Evolutionary conservation across 441 rosid genomes (phyloP), one percentile per base, ranked within the genome.

Genomic region (Eutrema salsugineum): DNA sequence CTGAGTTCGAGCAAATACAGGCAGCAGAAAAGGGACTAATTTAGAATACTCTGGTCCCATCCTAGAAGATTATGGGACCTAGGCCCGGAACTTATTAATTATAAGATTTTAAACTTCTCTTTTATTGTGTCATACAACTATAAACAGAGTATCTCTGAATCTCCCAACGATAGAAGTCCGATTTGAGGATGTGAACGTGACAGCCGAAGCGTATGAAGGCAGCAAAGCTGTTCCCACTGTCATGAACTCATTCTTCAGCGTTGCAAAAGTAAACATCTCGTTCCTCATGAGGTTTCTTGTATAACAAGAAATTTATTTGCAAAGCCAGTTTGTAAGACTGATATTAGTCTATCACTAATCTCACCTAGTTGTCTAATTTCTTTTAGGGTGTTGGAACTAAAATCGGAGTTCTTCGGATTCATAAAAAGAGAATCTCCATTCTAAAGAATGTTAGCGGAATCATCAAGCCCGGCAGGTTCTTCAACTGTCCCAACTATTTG

Each of bases 141-240:
- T 3, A 57, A 42, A 19, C 75, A 84, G 87, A 66, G 88, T 86
- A 35, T 71, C 77, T 22, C 24, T 87, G 40, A 64, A 79, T 14
- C 64, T 81, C 6, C 90, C 92, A 8, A 79, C 83, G 0, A 77
- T 85, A 33, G 87, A 85, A 81, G 92, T 85, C 17, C 63, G 87
- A 65, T 87, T 72, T 44, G 82, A 85, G 75, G 61, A 83, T 80
- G 28, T 84, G 32, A 77, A 68, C 27, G 80, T 85, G 42, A 77
- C 74, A 11, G 80, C 78, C 0, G 77, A 82, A 68, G 81, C 78
- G 5, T 71, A 72, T 50, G 72, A 53, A 0, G 84, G 88, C 19
- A 71, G 74, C 33, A 73, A 78, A 70, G 79, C 79, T 61, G 59
- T 82, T 44, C 88, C 87, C 16, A 78, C 85, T 1, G 66, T 85